phyloP scores from a whole-genome alignment of 225 moss, liverwort and hornwort species.

The Lunularia cruciata region DNA sequence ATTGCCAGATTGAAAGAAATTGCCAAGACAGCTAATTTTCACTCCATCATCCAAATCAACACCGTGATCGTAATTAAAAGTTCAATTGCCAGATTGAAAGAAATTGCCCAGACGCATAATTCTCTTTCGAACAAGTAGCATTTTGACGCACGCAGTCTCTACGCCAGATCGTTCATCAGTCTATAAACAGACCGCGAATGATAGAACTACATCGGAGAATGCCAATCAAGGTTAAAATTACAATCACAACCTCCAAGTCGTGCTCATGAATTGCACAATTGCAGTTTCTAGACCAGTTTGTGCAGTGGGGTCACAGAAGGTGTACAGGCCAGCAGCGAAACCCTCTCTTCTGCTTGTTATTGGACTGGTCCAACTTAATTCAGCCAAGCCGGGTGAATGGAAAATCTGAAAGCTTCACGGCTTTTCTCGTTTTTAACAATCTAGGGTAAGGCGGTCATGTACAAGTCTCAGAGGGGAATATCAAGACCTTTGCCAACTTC shows the following conservation, averaged over 20 bases:
- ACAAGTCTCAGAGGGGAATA: conserved; percentile 53
- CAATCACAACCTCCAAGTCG: neutral
- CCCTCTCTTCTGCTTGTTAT: neutral
- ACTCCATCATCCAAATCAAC: too few relatives aligned
- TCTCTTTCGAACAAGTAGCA: too few relatives aligned
- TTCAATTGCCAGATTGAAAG: too few relatives aligned
- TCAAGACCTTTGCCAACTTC: conserved; percentile 83
- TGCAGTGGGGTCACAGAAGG: neutral
- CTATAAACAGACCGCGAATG: neutral
- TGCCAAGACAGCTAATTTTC: too few relatives aligned
- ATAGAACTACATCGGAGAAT: neutral
- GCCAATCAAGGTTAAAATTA: conserved; percentile 2
- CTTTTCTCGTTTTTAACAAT: neutral
- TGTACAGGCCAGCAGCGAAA: neutral
- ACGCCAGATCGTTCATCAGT: neutral
- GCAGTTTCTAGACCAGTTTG: neutral
- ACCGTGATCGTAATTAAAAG: too few relatives aligned
- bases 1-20: too few relatives aligned
- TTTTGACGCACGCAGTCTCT: too few relatives aligned
- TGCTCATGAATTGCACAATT: neutral
- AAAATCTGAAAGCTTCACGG: neutral
- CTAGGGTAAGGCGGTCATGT: neutral
- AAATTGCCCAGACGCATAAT: too few relatives aligned
- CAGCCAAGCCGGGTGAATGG: neutral
- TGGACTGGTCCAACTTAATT: neutral